These are phyloP conservation scores for Metarhizium sp. DNA, from an alignment of 2,329 filamentous ascomycete genomes.

Conservation along the genomic window DNA sequence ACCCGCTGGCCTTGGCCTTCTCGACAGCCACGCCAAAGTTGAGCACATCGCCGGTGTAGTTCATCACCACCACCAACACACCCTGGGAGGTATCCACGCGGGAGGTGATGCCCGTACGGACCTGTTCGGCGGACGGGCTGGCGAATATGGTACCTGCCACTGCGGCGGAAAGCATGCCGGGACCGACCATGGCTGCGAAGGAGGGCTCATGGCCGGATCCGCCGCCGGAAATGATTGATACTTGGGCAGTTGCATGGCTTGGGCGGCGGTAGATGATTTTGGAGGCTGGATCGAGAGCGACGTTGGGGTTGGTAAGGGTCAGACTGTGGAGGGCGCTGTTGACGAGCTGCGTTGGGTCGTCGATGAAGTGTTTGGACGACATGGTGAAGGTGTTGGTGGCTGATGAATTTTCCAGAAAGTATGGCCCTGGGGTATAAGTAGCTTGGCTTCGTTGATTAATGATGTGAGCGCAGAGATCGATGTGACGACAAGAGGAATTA, in stretches of 20 bases:
- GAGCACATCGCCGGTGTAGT: constrained; percentile 82
- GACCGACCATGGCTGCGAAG: constrained; percentile 77
- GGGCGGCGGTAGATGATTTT: constrained; percentile 77
- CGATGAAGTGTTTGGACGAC: constrained; percentile 78
- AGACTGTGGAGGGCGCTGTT: constrained; percentile 65
- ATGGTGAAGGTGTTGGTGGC: constrained; percentile 15
- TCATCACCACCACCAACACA: constrained; percentile 88
- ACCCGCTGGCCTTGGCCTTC: constrained; percentile 73
- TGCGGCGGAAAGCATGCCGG: constrained; percentile 68
- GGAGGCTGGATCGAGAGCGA: constrained; percentile 68
- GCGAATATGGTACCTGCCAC: constrained; percentile 86
- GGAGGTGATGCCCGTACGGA: constrained; percentile 64
- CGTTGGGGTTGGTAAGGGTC: constrained; percentile 74
- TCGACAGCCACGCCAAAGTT: constrained; percentile 93
- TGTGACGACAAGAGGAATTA: not conserved
- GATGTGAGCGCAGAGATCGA: too few species aligned
- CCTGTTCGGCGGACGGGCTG: constrained; percentile 71
- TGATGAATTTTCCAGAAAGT: not conserved
- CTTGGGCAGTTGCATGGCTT: constrained; percentile 42
- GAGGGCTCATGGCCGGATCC: constrained; percentile 86
- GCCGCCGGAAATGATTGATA: constrained; percentile 80
- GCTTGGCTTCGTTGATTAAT: too few species aligned
- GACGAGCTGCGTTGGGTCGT: constrained; percentile 73
- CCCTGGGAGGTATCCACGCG: constrained; percentile 64
- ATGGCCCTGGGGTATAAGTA: too few species aligned